A percentile compares a stretch with the other conserved stretches of the same genome.
Conservation (phyloP, 805 yeast genomes). For the Hanseniaspora vineae region DNA sequence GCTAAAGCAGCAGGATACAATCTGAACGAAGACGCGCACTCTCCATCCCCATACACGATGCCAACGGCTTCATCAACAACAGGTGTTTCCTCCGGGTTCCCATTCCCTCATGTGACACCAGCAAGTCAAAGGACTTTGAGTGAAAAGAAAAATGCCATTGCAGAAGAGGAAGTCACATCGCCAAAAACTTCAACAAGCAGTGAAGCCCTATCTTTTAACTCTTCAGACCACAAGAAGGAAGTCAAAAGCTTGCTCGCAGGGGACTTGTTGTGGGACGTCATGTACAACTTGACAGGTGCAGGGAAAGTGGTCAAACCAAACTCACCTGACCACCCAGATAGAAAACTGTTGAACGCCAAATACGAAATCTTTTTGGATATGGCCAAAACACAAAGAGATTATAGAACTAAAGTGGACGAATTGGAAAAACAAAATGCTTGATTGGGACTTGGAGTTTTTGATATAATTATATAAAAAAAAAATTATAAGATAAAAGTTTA, state of each 20-base stretch:
- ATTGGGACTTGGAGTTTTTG: too few relatives aligned
- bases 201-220: conserved; percentile 44
- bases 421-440: background rate
- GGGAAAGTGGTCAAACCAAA: conserved; percentile 72
- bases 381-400: conserved; percentile 67
- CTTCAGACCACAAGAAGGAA: conserved; percentile 36
- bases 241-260: conserved; percentile 27
- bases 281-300: conserved; percentile 73
- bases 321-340: conserved; percentile 43
- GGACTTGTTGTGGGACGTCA: conserved; percentile 69
- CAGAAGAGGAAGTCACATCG: too few relatives aligned
- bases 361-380: conserved; percentile 81
- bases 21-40: conserved; percentile 2
- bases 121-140: too few relatives aligned
- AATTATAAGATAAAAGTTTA: too few relatives aligned
- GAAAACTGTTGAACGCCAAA: conserved; percentile 60
- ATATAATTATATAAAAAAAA: too few relatives aligned
- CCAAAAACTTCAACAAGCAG: conserved; percentile 14
- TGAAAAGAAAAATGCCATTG: too few relatives aligned
- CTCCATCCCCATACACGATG: conserved; percentile 63
- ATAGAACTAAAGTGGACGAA: conserved; percentile 56
- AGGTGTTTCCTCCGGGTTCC: conserved; percentile 22
- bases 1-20: conserved; percentile 6
- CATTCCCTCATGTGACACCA: conserved; percentile 32
- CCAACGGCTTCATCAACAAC: conserved; percentile 52